These are phyloP conservation scores for Parathielavia hyrcaniae DNA, from an alignment of 495 filamentous ascomycete genomes.

Conservation along the genomic window DNA sequence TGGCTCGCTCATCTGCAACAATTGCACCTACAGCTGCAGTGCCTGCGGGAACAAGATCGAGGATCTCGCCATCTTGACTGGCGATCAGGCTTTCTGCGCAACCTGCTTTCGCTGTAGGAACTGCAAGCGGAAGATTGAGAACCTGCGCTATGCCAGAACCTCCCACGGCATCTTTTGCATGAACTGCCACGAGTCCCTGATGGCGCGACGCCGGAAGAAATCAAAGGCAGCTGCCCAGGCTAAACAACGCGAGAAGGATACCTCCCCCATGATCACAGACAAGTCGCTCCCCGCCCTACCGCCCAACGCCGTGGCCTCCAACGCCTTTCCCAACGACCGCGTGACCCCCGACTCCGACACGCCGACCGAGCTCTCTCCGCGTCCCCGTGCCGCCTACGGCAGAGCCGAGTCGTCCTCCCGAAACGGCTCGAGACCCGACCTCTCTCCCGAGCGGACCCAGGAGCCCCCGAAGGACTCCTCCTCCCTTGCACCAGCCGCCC, in stretches of 20 bases:
- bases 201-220: slow-evolving; percentile 91
- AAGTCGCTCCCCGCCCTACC: slow-evolving; percentile 93
- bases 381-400: slow-evolving; percentile 49
- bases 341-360: slow-evolving; percentile 72
- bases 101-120: slow-evolving; percentile 96
- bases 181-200: slow-evolving; percentile 97
- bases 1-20: slow-evolving; percentile 96
- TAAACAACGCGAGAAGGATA: slow-evolving; percentile 55
- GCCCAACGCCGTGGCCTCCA: slow-evolving; percentile 59
- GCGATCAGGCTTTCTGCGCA: slow-evolving; percentile 97
- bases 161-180: slow-evolving; percentile 99
- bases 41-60: slow-evolving; percentile 98
- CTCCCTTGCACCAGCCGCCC: slow-evolving; percentile 62
- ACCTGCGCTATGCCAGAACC: slow-evolving; percentile 93
- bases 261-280: slow-evolving; percentile 66
- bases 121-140: slow-evolving; percentile 98
- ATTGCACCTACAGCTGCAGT: slow-evolving; percentile 98
- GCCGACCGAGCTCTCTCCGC: slow-evolving; percentile 64
- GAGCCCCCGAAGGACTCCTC: slow-evolving; percentile 47
- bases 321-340: slow-evolving; percentile 55
- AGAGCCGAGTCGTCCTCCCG: slow-evolving; percentile 46
- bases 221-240: slow-evolving; percentile 57
- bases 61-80: slow-evolving; percentile 94
- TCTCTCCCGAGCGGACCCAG: slow-evolving; percentile 43
- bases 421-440: slow-evolving; percentile 44